Percentiles rank a stretch among this genome's conserved stretches.
Conservation (phyloP, 768 basidiomycete species). For the Holtermanniella nyarrowii region DNA sequence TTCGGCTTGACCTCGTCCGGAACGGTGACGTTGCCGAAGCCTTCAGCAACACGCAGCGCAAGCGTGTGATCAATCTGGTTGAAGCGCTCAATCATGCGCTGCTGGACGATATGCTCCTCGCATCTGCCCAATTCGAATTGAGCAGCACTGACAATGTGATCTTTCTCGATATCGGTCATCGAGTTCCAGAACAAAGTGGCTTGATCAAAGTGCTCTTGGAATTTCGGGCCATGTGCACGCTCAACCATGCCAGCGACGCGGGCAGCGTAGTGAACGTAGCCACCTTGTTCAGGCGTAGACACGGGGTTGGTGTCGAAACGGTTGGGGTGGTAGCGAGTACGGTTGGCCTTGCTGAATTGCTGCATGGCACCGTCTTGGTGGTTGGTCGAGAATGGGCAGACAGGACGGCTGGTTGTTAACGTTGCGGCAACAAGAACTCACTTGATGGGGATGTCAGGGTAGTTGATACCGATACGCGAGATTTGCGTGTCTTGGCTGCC, state of each 20-base stretch:
- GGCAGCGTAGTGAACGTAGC: conserved; percentile 26
- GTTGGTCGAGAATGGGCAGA: conserved; percentile 38
- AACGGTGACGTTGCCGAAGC: conserved; percentile 55
- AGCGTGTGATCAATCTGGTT: conserved; percentile 66
- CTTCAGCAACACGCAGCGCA: conserved; percentile 56
- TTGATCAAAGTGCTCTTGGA: conserved; percentile 68
- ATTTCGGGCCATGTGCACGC: conserved; percentile 46
- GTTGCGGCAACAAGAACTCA: too few species aligned
- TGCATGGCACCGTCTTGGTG: conserved; percentile 42
- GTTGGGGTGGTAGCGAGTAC: conserved; percentile 67
- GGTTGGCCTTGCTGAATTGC: conserved; percentile 43
- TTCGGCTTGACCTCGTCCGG: conserved; percentile 48
- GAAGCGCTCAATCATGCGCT: conserved; percentile 56
- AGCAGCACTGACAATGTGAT: conserved; percentile 60
- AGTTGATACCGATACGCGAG: conserved; percentile 69
- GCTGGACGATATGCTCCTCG: conserved; percentile 62
- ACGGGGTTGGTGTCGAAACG: conserved; percentile 44
- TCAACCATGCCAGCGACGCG: conserved; percentile 50
- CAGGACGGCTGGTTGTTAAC: too few species aligned
- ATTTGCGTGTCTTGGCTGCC: conserved; percentile 58
- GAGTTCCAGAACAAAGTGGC: conserved; percentile 79
- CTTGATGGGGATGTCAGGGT: conserved; percentile 63
- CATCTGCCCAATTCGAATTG: conserved; percentile 78
- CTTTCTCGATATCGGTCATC: conserved; percentile 55
- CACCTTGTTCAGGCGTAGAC: conserved; percentile 47